These are phyloP conservation scores for Rhynchosporium graminicola DNA, from an alignment of 2,329 filamentous ascomycete genomes.

Conservation along the genomic window DNA sequence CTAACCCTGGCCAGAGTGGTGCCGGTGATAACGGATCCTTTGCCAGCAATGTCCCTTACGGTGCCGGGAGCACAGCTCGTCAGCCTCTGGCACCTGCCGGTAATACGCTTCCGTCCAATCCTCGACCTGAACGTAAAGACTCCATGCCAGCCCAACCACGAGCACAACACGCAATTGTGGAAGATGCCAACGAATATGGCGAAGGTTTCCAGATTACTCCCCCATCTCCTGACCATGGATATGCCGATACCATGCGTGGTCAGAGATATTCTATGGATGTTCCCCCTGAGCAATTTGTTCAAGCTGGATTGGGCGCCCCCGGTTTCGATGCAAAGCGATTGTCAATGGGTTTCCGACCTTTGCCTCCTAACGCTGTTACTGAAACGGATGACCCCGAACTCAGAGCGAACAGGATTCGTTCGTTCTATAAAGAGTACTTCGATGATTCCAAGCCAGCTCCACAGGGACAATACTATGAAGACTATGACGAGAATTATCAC, in stretches of 20 bases:
- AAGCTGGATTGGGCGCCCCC: conserved; percentile 54
- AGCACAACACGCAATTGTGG: conserved; percentile 41
- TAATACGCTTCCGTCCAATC: conserved; percentile 39
- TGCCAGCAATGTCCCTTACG: conserved; percentile 21
- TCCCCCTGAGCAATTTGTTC: conserved; percentile 41
- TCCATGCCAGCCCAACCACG: conserved; percentile 30
- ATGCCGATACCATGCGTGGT: conserved; percentile 28
- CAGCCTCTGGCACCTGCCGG: conserved; percentile 33
- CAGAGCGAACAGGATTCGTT: conserved; percentile 92
- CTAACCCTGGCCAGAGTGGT: conserved; percentile 17
- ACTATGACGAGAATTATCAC: conserved; percentile 70
- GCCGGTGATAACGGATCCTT: conserved; percentile 25
- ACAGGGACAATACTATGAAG: conserved; percentile 65
- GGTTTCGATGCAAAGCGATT: conserved; percentile 57
- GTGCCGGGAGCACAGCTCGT: conserved; percentile 26
- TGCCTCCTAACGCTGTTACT: conserved; percentile 80
- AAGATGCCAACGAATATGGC: conserved; percentile 55
- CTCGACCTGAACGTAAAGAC: conserved; percentile 43
- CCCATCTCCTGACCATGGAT: conserved; percentile 45
- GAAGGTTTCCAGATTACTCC: conserved; percentile 50
- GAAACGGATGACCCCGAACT: conserved; percentile 88
- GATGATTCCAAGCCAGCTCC: conserved; percentile 67
- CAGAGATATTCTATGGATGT: conserved; percentile 42
- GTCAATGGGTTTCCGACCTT: conserved; percentile 76
- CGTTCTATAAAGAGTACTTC: conserved; percentile 99